Evolutionary conservation across 257 asterid genomes (phyloP), one percentile per base, ranked within the genome.

Genomic region (Scutellaria galericulata): DNA sequence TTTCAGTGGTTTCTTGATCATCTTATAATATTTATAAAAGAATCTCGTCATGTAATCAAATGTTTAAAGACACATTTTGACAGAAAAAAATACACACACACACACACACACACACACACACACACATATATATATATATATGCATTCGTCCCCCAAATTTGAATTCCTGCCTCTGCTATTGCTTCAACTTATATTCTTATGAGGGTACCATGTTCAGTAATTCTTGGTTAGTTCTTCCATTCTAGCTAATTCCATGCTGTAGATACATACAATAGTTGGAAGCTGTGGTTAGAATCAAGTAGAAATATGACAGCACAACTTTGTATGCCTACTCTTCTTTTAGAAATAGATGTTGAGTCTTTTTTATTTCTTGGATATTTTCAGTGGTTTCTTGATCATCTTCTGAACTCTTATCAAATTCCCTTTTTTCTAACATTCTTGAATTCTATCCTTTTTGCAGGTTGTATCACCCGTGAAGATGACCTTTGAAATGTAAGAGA

Each of bases 391-490:
- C 66, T 76, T 64, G 56, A 35, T 50, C 18, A 42, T 35, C 14
- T 3, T 72, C 52, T 67, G n/a, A 31, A 54, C 40, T 56, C 60
- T 44, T 56, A 59, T 55, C 41, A 46, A 42, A 27, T 71, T 65
- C 58, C 45, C 42, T 55, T 20, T 62, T 59, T 12, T 24, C 27
- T 1, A 1, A 59, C 71, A 60, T 47, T 62, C 47, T 44, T 76
- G 52, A 70, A 14, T 73, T 73, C 27, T 9, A 44, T 66, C 57
- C 66, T 74, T 45, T 63, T 42, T 86, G 82, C 92, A 92, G 98
- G 96, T 92, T 72, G 98, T 90, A 45, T n/a, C 91, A 3, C 98
- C 98, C 9, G 96, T 87, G 86, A 90, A 92, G 83, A 92, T 92
- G 98, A 92, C 96, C 40, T 87, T 90, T 86, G 90, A 90, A 83